phyloP scores from a whole-genome alignment of 1,284 basidiomycete species.

The Coniferiporia sulphurascens region DNA sequence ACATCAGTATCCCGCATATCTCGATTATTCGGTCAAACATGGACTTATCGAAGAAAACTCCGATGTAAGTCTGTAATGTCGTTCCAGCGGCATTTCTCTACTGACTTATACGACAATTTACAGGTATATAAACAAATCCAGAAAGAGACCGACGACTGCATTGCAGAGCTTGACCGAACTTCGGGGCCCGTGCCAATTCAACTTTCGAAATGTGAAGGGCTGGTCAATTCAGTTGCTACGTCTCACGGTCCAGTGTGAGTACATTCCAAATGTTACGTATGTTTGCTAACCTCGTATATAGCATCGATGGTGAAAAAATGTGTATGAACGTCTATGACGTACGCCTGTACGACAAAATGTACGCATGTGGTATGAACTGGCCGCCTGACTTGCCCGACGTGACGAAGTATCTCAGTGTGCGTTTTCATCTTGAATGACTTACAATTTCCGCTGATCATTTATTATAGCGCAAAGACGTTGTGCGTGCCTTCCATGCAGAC shows the following conservation, averaged over 20 bases:
- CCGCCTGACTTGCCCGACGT: conserved; percentile 83
- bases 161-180: conserved; percentile 45
- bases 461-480: conserved; percentile 71
- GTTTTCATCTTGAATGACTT: conserved; percentile 27
- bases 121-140: conserved; percentile 65
- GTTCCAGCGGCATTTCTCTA: background rate
- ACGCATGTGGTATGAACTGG: conserved; percentile 99
- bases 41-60: conserved; percentile 74
- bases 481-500: conserved; percentile 77
- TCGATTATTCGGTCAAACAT: conserved; percentile 82
- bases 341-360: conserved; percentile 75
- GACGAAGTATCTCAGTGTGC: conserved; percentile 75
- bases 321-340: conserved; percentile 98
- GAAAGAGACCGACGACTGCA: conserved; percentile 60
- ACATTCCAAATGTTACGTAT: background rate
- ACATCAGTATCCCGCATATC: conserved; percentile 85
- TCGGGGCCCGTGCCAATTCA: conserved; percentile 57
- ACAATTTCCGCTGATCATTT: background rate
- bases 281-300: conserved; percentile 28
- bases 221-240: conserved; percentile 60
- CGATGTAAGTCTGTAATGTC: conserved; percentile 41
- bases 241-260: conserved; percentile 64
- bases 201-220: conserved; percentile 57
- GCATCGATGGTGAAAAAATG: conserved; percentile 64
- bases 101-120: background rate